Conservation (phyloP, 495 filamentous ascomycete species). For the Cudoniella acicularis region DNA sequence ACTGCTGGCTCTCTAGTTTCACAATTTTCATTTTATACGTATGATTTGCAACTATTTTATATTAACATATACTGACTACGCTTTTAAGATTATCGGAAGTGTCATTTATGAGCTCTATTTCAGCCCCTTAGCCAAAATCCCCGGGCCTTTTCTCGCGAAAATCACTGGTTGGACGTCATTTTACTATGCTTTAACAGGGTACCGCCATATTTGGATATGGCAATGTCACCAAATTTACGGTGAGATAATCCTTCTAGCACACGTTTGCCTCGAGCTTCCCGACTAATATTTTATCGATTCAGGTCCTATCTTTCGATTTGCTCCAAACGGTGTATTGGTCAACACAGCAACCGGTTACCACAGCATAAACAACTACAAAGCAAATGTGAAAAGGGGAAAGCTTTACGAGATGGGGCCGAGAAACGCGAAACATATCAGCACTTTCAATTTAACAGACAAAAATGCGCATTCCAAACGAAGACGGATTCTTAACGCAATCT, state of each 20-base stretch:
- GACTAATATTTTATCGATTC: no score
- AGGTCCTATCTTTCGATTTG: not conserved
- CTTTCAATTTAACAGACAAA: not conserved
- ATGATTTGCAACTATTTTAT: no score
- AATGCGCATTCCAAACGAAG: not conserved
- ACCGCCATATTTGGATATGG: constrained; percentile 55
- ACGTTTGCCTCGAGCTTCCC: no score
- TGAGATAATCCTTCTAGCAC: constrained; percentile 17
- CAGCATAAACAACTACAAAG: not conserved
- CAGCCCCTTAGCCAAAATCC: constrained; percentile 61
- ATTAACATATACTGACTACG: no score
- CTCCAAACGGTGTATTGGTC: not conserved
- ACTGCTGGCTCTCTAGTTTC: no score
- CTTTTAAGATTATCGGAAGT: no score
- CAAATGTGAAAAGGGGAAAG: not conserved
- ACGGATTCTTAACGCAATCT: not conserved
- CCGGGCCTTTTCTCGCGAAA: constrained; percentile 55
- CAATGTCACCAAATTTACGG: constrained; percentile 55
- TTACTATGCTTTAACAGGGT: constrained; percentile 53
- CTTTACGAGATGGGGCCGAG: not conserved
- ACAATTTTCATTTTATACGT: no score
- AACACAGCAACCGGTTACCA: not conserved
- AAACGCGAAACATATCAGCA: not conserved
- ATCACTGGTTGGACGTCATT: constrained; percentile 51
- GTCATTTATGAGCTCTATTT: constrained; percentile 51